Conservation (phyloP, 2,329 filamentous ascomycete species). For the Rutstroemia sp. region DNA sequence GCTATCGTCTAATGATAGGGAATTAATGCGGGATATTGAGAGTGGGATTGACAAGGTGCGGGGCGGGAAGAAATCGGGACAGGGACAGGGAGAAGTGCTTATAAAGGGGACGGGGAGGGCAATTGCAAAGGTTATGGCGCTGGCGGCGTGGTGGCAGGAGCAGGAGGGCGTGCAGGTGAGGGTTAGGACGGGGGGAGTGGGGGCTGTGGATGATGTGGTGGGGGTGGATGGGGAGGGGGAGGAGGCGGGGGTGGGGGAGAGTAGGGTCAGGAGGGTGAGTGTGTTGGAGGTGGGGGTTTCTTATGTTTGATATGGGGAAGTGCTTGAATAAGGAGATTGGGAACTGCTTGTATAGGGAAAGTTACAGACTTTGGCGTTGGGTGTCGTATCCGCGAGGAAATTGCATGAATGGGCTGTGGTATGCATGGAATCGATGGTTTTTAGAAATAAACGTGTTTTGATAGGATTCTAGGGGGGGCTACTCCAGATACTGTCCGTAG, state of each 20-base stretch:
- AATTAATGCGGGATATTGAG: slow-evolving; percentile 15
- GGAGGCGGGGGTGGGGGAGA: slow-evolving; percentile 14
- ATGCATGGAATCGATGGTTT: no score
- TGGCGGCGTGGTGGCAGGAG: slow-evolving; percentile 23
- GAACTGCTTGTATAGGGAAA: background rate
- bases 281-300: slow-evolving; percentile 25
- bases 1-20: slow-evolving; percentile 6
- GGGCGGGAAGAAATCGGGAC: slow-evolving; percentile 13
- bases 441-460: no score
- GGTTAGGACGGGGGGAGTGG: slow-evolving; percentile 27
- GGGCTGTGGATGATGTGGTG: slow-evolving; percentile 30
- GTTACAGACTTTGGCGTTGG: no score
- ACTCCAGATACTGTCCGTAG: no score
- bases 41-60: slow-evolving; percentile 10
- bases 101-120: slow-evolving; percentile 29
- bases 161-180: slow-evolving; percentile 24
- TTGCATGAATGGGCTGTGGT: no score
- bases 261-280: slow-evolving; percentile 25
- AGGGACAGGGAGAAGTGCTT: slow-evolving; percentile 21
- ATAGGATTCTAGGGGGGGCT: no score
- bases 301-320: background rate
- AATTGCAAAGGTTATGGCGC: slow-evolving; percentile 24
- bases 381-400: no score
- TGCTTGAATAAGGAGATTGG: background rate
- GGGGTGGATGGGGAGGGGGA: slow-evolving; percentile 11